phyloP scores from a whole-genome alignment of 139 green algal species.

The Bryopsis sp. region DNA sequence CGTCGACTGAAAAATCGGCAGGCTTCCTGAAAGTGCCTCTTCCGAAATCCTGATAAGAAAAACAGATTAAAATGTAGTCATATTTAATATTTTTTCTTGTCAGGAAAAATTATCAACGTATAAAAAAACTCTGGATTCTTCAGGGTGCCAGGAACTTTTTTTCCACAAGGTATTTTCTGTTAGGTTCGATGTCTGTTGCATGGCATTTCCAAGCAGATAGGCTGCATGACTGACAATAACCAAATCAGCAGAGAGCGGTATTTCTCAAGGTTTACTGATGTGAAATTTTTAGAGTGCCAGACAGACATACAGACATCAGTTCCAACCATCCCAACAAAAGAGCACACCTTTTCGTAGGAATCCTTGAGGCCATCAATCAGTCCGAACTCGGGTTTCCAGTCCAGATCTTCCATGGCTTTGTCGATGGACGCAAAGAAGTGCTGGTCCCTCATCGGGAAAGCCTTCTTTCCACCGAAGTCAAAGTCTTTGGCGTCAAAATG shows the following conservation, averaged over 20 bases:
- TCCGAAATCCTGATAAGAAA: constrained; percentile 94
- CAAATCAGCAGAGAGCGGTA: no score
- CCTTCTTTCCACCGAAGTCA: constrained; percentile 82
- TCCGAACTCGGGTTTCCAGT: constrained; percentile 82
- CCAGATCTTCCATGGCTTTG: constrained; percentile 76
- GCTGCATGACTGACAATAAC: no score
- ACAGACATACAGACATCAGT: background rate
- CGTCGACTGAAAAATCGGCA: constrained; percentile 82
- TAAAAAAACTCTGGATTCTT: no score
- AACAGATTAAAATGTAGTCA: no score
- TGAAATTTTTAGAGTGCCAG: constrained; percentile 3
- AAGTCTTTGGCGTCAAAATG: constrained; percentile 95
- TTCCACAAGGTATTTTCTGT: no score
- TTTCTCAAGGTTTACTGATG: no score
- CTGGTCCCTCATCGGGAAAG: constrained; percentile 93
- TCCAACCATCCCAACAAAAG: background rate
- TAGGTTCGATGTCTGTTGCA: no score
- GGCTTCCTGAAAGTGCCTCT: constrained; percentile 82
- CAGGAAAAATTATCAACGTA: no score
- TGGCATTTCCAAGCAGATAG: no score
- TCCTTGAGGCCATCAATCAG: constrained; percentile 80
- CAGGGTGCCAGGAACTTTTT: no score
- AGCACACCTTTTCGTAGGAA: constrained; percentile 62
- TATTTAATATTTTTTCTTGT: no score
- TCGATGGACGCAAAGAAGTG: constrained; percentile 94